Base-by-base conservation (phyloP, 345 rosid species). In the Raphanus raphanistrum region DNA sequence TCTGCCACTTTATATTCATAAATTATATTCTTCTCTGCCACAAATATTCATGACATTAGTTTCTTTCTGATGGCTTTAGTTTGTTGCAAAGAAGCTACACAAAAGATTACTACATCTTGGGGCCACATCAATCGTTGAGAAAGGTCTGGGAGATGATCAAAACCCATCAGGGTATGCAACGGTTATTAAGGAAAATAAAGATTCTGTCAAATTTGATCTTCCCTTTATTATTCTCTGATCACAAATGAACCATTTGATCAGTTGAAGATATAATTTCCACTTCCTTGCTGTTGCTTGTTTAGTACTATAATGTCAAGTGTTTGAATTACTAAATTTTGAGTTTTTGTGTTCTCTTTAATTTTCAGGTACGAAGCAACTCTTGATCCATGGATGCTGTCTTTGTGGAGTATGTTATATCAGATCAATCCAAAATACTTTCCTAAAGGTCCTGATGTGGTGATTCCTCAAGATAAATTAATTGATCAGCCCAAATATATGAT, bases 91-190 rank as follows among this genome's bases (percentile, higher is more conserved):
- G 88, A 95, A 85, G 84, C 89, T 95, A 76, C 97, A 92, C 82
- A 90, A 87, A 79, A 92, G 99, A 70, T 89, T 95, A 74, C 82
- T 82, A 11, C 92, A 88, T 85, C 96, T 95, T 70, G 99, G 98
- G 62, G 98, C 90, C 16, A 80, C 66, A 38, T 52, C 86, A 73
- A 75, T 92, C 78, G 52, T 91, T 83, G 97, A 88, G 70, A 88
- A 86, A 83, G 94, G 99, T 75, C 85, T 95, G 73, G 99, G 99
- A 63, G 96, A 95, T 83, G 98, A 95, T 79, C 97, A 95, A 76
- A 97, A 92, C 79, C 96, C 92, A 81, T 90, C 98, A 82, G 98
- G 99, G 99, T 95, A 95, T 75, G 85, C 45, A 82, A 63, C 59
- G 61, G 62, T 79, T 68, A n/a, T 43, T 12, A 6, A 74, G 58